phyloP scores from a whole-genome alignment of 2,329 filamentous ascomycete genomes.

The Ophiostoma quercus region DNA sequence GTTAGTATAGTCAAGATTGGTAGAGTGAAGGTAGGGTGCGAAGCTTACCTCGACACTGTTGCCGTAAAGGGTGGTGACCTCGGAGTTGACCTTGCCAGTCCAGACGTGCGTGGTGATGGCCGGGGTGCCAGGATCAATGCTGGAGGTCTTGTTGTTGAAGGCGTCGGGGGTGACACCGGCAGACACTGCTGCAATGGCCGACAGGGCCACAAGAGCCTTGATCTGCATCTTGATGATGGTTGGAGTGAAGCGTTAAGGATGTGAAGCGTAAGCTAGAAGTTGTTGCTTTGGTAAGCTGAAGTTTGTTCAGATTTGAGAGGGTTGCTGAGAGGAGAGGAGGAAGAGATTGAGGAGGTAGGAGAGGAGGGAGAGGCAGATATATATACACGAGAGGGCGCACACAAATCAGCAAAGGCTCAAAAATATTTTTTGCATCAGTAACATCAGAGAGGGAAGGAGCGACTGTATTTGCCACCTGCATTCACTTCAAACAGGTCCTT shows the following conservation, averaged over 20 bases:
- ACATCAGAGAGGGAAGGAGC: constrained; percentile 4
- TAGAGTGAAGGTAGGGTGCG: background rate
- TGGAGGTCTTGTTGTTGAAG: constrained; percentile 5
- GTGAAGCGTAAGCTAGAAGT: background rate
- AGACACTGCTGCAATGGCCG: background rate
- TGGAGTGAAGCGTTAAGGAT: background rate
- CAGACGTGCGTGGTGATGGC: constrained; percentile 12
- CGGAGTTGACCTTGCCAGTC: constrained; percentile 2
- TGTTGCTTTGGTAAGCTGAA: background rate
- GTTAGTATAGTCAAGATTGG: background rate
- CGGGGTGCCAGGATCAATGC: constrained; percentile 2
- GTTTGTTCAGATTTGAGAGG: background rate
- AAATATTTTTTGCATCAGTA: background rate
- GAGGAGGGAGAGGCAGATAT: constrained; percentile 2
- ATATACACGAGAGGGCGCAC: background rate
- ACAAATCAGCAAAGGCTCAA: background rate
- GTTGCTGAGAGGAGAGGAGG: background rate
- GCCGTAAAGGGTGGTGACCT: constrained; percentile 10
- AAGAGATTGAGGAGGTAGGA: background rate
- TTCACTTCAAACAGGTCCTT: no score
- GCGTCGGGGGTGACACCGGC: background rate
- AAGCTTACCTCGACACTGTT: constrained; percentile 12
- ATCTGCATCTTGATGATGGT: background rate
- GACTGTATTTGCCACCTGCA: background rate
- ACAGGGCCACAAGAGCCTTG: background rate